Conservation (phyloP, 148 eudicot species). For the Rhododendron ferrugineum region DNA sequence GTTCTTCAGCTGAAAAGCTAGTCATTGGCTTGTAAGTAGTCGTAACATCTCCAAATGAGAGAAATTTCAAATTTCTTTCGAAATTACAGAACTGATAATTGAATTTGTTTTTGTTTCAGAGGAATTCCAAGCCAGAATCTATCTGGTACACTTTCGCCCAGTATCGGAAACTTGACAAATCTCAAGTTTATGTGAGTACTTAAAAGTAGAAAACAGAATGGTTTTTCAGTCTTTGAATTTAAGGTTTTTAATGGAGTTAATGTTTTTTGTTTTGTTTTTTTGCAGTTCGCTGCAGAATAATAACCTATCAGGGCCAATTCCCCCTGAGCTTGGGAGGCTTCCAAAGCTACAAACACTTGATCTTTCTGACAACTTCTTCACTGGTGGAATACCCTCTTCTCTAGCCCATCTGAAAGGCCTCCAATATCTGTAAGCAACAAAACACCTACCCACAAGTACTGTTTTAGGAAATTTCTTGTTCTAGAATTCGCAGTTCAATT, state of each 20-base stretch:
- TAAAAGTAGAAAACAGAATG: background rate
- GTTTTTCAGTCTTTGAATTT: slow-evolving; percentile 3
- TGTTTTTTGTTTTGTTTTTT: slow-evolving; percentile 10
- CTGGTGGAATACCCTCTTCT: slow-evolving; percentile 63
- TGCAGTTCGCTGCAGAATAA: slow-evolving; percentile 78
- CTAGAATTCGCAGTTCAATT: background rate
- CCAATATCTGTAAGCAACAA: slow-evolving; percentile 62
- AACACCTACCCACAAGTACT: background rate
- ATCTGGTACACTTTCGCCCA: slow-evolving; percentile 68
- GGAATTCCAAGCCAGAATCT: slow-evolving; percentile 80
- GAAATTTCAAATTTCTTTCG: background rate
- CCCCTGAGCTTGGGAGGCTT: slow-evolving; percentile 65
- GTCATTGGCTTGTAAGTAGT: slow-evolving; percentile 72
- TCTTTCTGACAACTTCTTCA: slow-evolving; percentile 61
- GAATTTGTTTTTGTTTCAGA: slow-evolving; percentile 37
- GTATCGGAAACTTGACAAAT: slow-evolving; percentile 86
- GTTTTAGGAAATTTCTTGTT: background rate
- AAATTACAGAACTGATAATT: background rate
- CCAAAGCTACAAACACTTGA: slow-evolving; percentile 70
- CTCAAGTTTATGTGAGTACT: slow-evolving; percentile 74
- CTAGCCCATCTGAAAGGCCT: slow-evolving; percentile 55
- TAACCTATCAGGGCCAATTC: slow-evolving; percentile 74
- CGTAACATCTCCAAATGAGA: background rate
- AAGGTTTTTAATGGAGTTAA: background rate
- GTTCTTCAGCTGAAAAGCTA: slow-evolving; percentile 46